Base-by-base conservation (phyloP, 164 flowering plant species). In the Paratinospora sagittata region DNA sequence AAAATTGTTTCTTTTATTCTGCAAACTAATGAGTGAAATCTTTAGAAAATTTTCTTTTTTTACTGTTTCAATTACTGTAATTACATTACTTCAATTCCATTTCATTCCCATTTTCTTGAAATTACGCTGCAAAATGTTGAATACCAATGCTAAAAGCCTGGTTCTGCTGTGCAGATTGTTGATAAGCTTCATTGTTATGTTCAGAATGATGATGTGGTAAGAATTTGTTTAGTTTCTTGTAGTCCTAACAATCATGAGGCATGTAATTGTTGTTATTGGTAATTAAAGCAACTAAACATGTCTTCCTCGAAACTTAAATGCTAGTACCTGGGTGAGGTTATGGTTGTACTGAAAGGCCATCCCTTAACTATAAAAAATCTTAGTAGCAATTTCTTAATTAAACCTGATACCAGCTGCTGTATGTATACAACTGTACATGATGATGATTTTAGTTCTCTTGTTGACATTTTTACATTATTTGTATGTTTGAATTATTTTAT, bases 141-240 rank as follows among this genome's bases (percentile, higher is more conserved):
- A 58, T 34, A 70, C 21, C 0, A 60, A 23, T 27, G 57, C 69
- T 81, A 73, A 78, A 64, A 69, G 60, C 27, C 23, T 60, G 21
- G n/a, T 45, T 77, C 23, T 41, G 4, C 11, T 76, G 19, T 82
- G 85, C 94, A 91, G 97, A 85, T 91, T 85, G 94, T 84, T 73
- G 85, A 89, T 66, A 87, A 68, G 81, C 89, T 91, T 24, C 92
- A 86, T 67, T 80, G 84, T 74, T 91, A 91, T 80, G 85, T 84
- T 17, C 78, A 81, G 75, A 78, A 78, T 70, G 94, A 89, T 24
- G 94, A 91, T 72, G 89, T 69, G 87, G 97, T 91, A 81, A 81
- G 84, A n/a, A 27, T 61, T 68, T n/a, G n/a, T 5, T 7, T 57
- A 21, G 55, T 63, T 8, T 63, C 61, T 55, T 55, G 8, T 55